Evolutionary conservation across 78 protist species (phyloP).

Genomic region (Emiliania huxleyi): DNA sequence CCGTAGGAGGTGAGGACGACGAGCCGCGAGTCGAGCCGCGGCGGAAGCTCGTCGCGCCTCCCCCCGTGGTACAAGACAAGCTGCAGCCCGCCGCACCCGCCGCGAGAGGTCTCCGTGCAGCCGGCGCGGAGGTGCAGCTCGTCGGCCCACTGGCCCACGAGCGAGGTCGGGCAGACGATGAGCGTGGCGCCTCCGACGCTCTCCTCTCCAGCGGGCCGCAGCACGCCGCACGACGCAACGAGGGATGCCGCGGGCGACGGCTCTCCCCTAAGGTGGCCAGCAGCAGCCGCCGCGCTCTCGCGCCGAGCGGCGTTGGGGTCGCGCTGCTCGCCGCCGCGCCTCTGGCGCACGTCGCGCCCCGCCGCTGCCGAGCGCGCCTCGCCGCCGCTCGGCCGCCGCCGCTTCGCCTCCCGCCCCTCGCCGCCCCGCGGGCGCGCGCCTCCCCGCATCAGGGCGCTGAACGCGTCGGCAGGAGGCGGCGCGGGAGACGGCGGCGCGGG

Average conservation of each 20-base stretch:
- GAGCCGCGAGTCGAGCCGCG: neutral
- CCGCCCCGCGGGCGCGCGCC: no score
- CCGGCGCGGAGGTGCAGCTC: neutral
- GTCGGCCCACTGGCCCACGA: neutral
- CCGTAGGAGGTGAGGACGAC: neutral
- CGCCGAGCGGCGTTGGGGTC: no score
- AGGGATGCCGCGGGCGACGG: neutral
- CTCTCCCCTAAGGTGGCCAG: no score
- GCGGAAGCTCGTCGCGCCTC: neutral
- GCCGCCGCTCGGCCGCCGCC: no score
- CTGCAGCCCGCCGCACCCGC: neutral
- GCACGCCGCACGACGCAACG: neutral
- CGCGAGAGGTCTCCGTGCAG: neutral
- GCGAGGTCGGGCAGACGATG: slow-evolving; percentile 3
- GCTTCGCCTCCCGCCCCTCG: no score
- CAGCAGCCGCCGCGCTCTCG: no score
- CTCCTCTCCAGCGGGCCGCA: neutral
- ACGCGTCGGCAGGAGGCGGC: no score
- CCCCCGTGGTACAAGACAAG: neutral
- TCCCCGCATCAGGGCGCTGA: no score
- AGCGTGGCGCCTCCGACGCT: neutral
- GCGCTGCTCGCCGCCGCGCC: no score
- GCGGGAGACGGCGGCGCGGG: no score
- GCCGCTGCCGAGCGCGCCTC: no score
- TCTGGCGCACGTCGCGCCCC: no score